Evolutionary conservation across 2,329 filamentous ascomycete genomes (phyloP).

Genomic region (Fusarium newnesense): DNA sequence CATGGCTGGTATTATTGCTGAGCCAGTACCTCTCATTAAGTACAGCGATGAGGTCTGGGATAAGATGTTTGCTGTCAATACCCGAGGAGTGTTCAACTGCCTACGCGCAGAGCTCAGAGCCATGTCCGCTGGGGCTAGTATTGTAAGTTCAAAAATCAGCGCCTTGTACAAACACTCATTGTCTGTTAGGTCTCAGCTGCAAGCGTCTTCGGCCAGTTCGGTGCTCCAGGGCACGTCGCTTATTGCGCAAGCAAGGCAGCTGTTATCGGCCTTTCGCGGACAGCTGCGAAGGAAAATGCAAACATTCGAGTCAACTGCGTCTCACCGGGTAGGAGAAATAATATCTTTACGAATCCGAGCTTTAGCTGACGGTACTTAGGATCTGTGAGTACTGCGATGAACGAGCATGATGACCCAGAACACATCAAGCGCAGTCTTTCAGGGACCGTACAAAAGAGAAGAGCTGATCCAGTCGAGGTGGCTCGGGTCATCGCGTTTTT

Average conservation of each 20-base stretch:
- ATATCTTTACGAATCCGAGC: too few relatives aligned
- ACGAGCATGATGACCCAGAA: conserved; percentile 16
- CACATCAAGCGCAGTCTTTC: conserved; percentile 16
- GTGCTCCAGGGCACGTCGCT: conserved; percentile 43
- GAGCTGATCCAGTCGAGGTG: conserved; percentile 15
- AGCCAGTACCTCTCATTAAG: conserved; percentile 42
- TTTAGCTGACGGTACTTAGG: background rate
- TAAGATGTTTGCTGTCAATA: conserved; percentile 55
- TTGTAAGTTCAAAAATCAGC: conserved; percentile 30
- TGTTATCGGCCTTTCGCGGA: conserved; percentile 45
- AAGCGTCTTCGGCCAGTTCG: conserved; percentile 48
- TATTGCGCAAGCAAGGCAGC: conserved; percentile 48
- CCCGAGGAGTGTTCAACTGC: conserved; percentile 61
- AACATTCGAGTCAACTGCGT: conserved; percentile 31
- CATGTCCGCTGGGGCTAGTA: conserved; percentile 42
- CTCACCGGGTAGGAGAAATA: conserved; percentile 8
- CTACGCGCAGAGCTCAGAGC: conserved; percentile 58
- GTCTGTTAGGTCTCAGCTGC: conserved; percentile 34
- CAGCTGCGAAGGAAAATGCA: conserved; percentile 44
- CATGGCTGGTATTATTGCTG: conserved; percentile 43
- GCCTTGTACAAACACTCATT: conserved; percentile 50
- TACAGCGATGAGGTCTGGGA: conserved; percentile 56
- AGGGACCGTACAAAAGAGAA: conserved; percentile 27
- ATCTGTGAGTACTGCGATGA: conserved; percentile 31
- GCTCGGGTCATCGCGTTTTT: conserved; percentile 37